Percentiles rank a stretch among this genome's conserved stretches.
These are phyloP conservation scores for Apiotrichum veenhuisii DNA, from an alignment of 1,284 basidiomycete genomes.

Conservation along the genomic window DNA sequence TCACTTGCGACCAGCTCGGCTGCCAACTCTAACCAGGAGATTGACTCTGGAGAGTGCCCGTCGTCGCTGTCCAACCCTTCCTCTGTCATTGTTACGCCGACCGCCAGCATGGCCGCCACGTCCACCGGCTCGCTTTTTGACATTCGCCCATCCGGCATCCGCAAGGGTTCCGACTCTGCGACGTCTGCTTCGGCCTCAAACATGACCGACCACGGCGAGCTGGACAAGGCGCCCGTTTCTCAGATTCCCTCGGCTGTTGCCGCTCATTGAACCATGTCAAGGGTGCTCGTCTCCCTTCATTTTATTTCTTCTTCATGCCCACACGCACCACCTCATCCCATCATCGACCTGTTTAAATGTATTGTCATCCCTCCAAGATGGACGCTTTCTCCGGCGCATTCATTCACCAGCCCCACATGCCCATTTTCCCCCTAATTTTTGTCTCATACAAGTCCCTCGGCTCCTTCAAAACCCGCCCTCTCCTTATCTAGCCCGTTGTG, in stretches of 20 bases:
- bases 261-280: neutral
- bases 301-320: neutral
- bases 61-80: constrained; percentile 15
- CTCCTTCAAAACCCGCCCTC: neutral
- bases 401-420: neutral
- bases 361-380: neutral
- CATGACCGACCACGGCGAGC: constrained; percentile 5
- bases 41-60: neutral
- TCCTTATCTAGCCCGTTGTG: neutral
- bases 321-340: neutral
- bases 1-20: constrained; percentile 6
- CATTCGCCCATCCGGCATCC: constrained; percentile 7
- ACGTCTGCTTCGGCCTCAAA: constrained; percentile 6
- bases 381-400: neutral
- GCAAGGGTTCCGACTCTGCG: constrained; percentile 14
- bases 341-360: neutral
- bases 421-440: neutral
- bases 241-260: neutral
- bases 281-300: neutral
- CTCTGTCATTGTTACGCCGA: constrained; percentile 18
- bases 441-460: neutral
- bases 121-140: constrained; percentile 16
- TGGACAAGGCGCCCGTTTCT: neutral
- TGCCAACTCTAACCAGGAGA: neutral
- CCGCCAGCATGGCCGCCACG: constrained; percentile 15